A percentile compares a stretch with the other conserved stretches of the same genome.
Conservation (phyloP, 106 monocot species). For the Acanthochlamys bracteata region DNA sequence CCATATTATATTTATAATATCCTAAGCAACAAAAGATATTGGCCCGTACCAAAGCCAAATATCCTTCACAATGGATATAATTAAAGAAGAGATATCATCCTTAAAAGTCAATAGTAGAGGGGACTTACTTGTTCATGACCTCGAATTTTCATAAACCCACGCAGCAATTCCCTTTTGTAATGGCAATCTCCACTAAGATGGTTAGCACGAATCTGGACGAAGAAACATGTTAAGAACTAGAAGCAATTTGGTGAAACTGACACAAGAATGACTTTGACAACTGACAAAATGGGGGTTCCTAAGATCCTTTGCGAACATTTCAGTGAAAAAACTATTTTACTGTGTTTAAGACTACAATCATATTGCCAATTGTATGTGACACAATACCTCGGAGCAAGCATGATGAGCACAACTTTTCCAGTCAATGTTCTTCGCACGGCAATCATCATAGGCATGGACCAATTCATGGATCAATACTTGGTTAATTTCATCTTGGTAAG, state of each 20-base stretch:
- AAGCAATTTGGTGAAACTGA: neutral
- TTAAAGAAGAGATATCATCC: too few species aligned
- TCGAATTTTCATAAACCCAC: slow-evolving; percentile 70
- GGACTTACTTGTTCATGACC: slow-evolving; percentile 79
- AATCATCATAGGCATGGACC: slow-evolving; percentile 97
- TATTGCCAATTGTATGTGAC: too few species aligned
- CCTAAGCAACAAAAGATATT: too few species aligned
- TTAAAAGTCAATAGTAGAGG: too few species aligned
- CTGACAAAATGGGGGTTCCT: neutral
- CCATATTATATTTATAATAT: too few species aligned
- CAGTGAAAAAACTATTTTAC: too few species aligned
- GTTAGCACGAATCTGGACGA: slow-evolving; percentile 62
- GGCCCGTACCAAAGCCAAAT: too few species aligned
- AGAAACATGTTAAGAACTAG: neutral
- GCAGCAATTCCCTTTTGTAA: slow-evolving; percentile 68
- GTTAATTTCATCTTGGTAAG: slow-evolving; percentile 72
- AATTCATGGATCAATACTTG: slow-evolving; percentile 95
- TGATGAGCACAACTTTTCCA: slow-evolving; percentile 99
- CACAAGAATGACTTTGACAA: neutral
- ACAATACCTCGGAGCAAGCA: slow-evolving; percentile 91
- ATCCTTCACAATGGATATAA: too few species aligned
- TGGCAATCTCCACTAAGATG: slow-evolving; percentile 90
- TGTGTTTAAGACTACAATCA: too few species aligned
- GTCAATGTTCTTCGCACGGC: slow-evolving; percentile 76
- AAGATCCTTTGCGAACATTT: neutral